These are phyloP conservation scores for Cryptomeria japonica DNA, from an alignment of 75 land plant genomes.

Conservation along the genomic window DNA sequence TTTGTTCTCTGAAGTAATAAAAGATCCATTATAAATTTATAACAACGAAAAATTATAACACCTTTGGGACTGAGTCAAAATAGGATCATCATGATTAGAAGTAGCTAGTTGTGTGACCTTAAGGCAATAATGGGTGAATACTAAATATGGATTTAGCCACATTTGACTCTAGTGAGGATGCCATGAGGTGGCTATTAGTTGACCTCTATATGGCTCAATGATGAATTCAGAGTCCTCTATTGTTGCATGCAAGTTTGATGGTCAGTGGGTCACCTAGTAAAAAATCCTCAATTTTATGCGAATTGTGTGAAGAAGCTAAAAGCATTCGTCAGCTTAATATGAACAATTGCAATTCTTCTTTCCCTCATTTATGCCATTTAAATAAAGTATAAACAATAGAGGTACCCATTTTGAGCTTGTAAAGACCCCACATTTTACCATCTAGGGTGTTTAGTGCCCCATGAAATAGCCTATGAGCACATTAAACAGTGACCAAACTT, in stretches of 20 bases:
- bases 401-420: background rate
- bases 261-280: background rate
- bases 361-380: background rate
- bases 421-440: background rate
- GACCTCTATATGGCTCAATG: background rate
- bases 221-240: background rate
- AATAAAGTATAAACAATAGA: too few species aligned
- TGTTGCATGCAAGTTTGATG: background rate
- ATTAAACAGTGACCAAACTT: background rate
- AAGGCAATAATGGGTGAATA: background rate
- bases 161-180: background rate
- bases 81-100: background rate
- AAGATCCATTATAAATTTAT: too few species aligned
- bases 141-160: background rate
- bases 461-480: background rate
- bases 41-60: background rate
- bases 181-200: background rate
- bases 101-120: background rate
- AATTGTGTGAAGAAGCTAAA: background rate
- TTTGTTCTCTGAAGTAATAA: too few species aligned
- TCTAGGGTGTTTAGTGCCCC: background rate
- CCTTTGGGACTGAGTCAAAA: background rate
- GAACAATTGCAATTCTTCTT: background rate
- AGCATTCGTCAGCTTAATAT: background rate
- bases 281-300: background rate